Base-by-base conservation (phyloP, 75 land plant species). In the Picea glauca region DNA sequence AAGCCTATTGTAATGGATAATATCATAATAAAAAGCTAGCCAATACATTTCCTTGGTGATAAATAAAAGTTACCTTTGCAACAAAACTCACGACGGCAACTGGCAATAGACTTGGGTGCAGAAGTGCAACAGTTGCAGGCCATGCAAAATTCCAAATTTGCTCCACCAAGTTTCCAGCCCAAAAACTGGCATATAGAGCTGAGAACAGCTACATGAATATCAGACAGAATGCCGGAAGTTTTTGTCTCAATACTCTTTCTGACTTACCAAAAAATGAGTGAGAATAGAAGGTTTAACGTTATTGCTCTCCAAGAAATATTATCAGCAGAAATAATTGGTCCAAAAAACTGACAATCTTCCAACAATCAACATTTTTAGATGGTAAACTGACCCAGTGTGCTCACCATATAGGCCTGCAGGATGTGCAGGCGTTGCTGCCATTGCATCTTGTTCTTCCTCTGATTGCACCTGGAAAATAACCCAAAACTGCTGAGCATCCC, bases 141-240 rank as follows among this genome's bases (percentile, higher is more conserved):
- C 92, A 92, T 79, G 91, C 97, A 81, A 96, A 94, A 75, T 78
- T 91, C 98, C 99, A 96, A 26, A 90, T 84, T 76, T 96, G 98
- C 85, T 96, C 99, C 73, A 94, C 91, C 75, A 94, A 78, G 80
- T 88, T 89, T 43, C 95, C 93, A 84, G 85, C 85, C 23, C 91
- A 78, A 73, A 80, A 93, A 77, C 85, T 83, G 26, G 93, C 92
- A 91, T 91, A 95, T 60, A 95, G 74, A 80, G 93, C 98, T 93
- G 90, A 64, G 77, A 85, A 83, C 84, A 58, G 58, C 74, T 64
- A 84, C 75, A 76, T 72, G 6, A 62, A 62, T 62, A 62, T 50
- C 56, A 50, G 56, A 32, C 14, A 66, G 18, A 66, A 66, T 15
- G 70, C 70, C 18, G 30, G 40, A 66, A 66, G 70, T 15, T 66